Evolutionary conservation across 1,139 yeast species (phyloP).

Genomic region (Debaryomyces singareniensis): DNA sequence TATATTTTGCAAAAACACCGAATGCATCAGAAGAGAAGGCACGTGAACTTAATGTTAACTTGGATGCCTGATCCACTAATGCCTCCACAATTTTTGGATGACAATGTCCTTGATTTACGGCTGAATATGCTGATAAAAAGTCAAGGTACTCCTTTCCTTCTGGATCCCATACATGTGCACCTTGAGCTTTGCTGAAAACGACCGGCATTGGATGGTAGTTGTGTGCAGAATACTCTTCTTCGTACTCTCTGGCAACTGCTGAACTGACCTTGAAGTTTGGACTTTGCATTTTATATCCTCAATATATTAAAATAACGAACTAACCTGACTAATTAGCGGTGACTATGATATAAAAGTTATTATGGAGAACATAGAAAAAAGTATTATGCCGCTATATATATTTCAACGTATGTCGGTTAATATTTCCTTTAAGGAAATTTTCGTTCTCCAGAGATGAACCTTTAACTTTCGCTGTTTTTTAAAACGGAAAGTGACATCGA

Average conservation of each 20-base stretch:
- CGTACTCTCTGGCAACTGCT: slow-evolving; percentile 59
- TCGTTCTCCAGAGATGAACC: no score
- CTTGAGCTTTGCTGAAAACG: slow-evolving; percentile 77
- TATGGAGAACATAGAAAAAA: no score
- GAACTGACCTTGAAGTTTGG: slow-evolving; percentile 49
- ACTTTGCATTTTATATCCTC: slow-evolving; percentile 4
- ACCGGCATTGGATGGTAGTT: slow-evolving; percentile 97
- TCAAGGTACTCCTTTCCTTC: slow-evolving; percentile 88
- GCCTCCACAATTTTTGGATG: slow-evolving; percentile 90
- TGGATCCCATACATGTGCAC: slow-evolving; percentile 98
- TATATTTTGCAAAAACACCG: slow-evolving; percentile 80
- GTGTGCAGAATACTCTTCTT: slow-evolving; percentile 84
- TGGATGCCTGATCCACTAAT: slow-evolving; percentile 78
- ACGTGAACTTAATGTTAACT: slow-evolving; percentile 79
- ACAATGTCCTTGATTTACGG: slow-evolving; percentile 98
- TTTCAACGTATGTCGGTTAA: no score
- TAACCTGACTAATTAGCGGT: no score
- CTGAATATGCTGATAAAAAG: slow-evolving; percentile 89
- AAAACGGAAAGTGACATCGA: no score
- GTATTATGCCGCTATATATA: no score
- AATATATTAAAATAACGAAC: no score
- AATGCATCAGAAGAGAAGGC: slow-evolving; percentile 90
- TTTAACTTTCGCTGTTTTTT: no score
- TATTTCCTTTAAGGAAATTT: no score
- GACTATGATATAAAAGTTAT: no score